Evolutionary conservation across 176 grass and related monocot species (phyloP).

Genomic region (Ensete glaucum): DNA sequence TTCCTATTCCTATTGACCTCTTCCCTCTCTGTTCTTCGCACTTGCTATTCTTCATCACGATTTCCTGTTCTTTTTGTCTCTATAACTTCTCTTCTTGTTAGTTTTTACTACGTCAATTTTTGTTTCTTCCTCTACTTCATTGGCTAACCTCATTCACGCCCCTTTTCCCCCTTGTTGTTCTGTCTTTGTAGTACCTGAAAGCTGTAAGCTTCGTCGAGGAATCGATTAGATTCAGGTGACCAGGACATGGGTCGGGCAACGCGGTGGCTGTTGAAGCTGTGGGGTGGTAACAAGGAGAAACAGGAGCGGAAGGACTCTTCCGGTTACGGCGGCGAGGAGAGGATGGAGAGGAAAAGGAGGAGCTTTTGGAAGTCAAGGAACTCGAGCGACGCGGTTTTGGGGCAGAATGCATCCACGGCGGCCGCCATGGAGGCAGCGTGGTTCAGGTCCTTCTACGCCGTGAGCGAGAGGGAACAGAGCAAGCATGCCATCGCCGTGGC

Average conservation of each 20-base stretch:
- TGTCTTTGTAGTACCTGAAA: too few relatives aligned
- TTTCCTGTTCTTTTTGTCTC: too few relatives aligned
- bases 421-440: constrained; percentile 33
- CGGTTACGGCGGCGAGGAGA: constrained; percentile 7
- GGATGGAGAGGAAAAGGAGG: constrained; percentile 57
- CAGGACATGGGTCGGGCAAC: constrained; percentile 25
- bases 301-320: constrained; percentile 13
- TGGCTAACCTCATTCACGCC: too few relatives aligned
- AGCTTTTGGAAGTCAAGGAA: constrained; percentile 68
- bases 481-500: constrained; percentile 23
- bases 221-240: background rate
- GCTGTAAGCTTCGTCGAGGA: too few relatives aligned
- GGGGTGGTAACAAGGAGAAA: constrained; percentile 32
- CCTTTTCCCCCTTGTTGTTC: too few relatives aligned
- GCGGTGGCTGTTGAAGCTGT: constrained; percentile 63
- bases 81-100: too few relatives aligned
- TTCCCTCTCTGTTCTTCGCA: too few relatives aligned
- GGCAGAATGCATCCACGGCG: constrained; percentile 8
- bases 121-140: too few relatives aligned
- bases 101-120: too few relatives aligned
- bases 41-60: too few relatives aligned
- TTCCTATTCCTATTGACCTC: too few relatives aligned
- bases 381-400: background rate
- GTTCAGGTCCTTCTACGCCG: constrained; percentile 59
- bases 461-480: constrained; percentile 25